Base-by-base conservation (phyloP, 345 rosid species). In the Salix brachista region DNA sequence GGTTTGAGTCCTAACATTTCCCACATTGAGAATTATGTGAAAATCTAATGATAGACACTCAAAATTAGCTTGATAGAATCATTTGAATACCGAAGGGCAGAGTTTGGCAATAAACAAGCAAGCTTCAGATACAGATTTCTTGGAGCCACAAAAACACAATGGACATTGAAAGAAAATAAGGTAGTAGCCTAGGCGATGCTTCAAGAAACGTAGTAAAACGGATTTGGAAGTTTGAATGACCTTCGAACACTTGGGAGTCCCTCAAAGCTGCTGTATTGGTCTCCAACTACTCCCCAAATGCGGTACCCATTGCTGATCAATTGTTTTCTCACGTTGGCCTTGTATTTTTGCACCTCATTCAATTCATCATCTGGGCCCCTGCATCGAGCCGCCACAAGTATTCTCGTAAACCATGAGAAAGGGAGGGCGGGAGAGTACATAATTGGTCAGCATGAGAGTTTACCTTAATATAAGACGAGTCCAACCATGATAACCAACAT, bases 201-300 rank as follows among this genome's bases (percentile, higher is more conserved):
- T 71, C 72, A 82, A 25, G 87, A 84, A 18, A 85, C 42, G 72
- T 90, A 86, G 81, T 92, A 90, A 46, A 89, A 79, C 14, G 94
- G 87, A 85, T 92, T 90, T 25, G 94, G 94, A 10, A 89, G 90
- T 85, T 92, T 86, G 91, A 90, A 90, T 70, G 91, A 85, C 80
- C 90, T 84, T 71, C 80, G 83, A n/a, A 88, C 89, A 58, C 46
- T 32, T 10, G 92, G 94, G 56, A 86, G 86, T 18, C 94, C 96
- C 23, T 76, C 78, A 8, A 91, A 79, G 56, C 90, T 90, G 85
- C 90, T 88, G 88, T 87, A 89, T 28, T 92, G 96, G 69, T 89
- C 92, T 70, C 90, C 94, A 80, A 88, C 74, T 46, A 84, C 83
- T 56, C 89, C 96, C 94, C 91, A 88, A 19, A 92, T 84, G 77